These are phyloP conservation scores for Halteria grandinella DNA, from an alignment of 73 alveolate species.

Conservation along the genomic window DNA sequence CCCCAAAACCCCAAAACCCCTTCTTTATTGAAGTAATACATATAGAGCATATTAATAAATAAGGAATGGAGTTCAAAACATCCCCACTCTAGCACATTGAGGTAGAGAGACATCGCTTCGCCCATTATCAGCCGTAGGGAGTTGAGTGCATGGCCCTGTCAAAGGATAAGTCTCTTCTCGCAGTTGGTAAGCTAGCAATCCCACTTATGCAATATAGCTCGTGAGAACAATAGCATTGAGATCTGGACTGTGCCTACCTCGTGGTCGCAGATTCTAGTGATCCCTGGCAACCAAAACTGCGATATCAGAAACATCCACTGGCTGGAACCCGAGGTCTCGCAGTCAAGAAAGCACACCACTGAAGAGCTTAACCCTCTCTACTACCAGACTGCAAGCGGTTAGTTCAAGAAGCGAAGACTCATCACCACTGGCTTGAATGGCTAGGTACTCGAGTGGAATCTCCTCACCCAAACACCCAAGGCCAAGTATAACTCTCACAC, in stretches of 20 bases:
- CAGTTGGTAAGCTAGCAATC: constrained; percentile 59
- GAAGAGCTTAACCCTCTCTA: constrained; percentile 22
- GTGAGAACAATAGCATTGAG: constrained; percentile 30
- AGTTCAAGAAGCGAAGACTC: constrained; percentile 69
- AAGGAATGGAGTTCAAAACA: too few relatives aligned
- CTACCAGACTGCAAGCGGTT: constrained; percentile 35
- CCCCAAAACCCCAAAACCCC: too few relatives aligned
- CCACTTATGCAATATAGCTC: constrained; percentile 29
- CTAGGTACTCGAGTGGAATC: constrained; percentile 84
- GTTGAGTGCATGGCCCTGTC: constrained; percentile 39
- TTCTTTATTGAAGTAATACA: too few relatives aligned
- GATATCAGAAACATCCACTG: constrained; percentile 60
- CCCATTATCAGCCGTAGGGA: constrained; percentile 48
- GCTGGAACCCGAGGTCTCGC: constrained; percentile 48
- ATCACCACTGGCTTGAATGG: constrained; percentile 86
- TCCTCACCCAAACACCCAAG: constrained; percentile 66
- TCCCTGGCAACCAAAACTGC: constrained; percentile 57
- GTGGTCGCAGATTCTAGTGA: constrained; percentile 46
- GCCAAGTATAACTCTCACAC: constrained; percentile 65
- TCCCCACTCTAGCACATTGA: not conserved
- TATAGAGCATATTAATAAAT: too few relatives aligned
- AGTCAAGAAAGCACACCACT: not conserved
- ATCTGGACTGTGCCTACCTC: constrained; percentile 27
- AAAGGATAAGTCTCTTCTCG: constrained; percentile 39
- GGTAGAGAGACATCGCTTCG: constrained; percentile 49